Evolutionary conservation across 164 flowering plant species (phyloP).

Genomic region (Litsea cubeba): DNA sequence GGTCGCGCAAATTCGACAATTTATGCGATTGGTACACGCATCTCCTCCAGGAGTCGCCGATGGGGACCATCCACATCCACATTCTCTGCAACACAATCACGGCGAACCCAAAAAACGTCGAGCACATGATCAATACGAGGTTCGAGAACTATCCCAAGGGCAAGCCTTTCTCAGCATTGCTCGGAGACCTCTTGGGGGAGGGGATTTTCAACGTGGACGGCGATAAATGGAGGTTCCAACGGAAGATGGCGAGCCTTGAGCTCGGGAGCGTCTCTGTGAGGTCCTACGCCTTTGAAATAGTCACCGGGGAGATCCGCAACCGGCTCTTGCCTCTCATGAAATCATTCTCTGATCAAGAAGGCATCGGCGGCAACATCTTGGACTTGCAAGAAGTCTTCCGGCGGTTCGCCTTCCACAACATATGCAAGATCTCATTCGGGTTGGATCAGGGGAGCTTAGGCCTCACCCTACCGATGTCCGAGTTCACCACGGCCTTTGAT

Average conservation of each 20-base stretch:
- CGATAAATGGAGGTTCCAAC: slow-evolving; percentile 56
- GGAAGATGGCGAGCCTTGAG: slow-evolving; percentile 59
- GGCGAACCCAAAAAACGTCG: slow-evolving; percentile 66
- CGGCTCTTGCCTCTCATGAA: slow-evolving; percentile 38
- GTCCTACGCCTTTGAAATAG: slow-evolving; percentile 27
- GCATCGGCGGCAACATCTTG: slow-evolving; percentile 3
- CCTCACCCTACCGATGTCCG: slow-evolving; percentile 33
- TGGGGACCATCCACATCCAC: slow-evolving; percentile 55
- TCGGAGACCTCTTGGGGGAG: slow-evolving; percentile 68
- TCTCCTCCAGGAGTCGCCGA: slow-evolving; percentile 44
- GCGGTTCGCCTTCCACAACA: slow-evolving; percentile 56
- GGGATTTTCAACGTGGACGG: slow-evolving; percentile 89
- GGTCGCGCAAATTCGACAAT: slow-evolving; percentile 45
- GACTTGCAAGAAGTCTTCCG: slow-evolving; percentile 63
- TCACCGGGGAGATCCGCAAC: slow-evolving; percentile 9
- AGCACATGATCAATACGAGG: slow-evolving; percentile 61
- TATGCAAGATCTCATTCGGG: slow-evolving; percentile 60
- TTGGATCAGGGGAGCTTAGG: slow-evolving; percentile 53
- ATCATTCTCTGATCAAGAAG: slow-evolving; percentile 10
- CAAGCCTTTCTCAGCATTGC: slow-evolving; percentile 41
- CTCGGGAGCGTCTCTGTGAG: slow-evolving; percentile 45
- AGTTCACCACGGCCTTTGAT: slow-evolving; percentile 51
- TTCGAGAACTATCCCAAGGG: slow-evolving; percentile 89
- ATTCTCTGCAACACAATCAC: slow-evolving; percentile 62
- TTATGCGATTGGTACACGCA: slow-evolving; percentile 70